Percentiles rank a stretch among this genome's conserved stretches.
Conservation (phyloP, 352 stramenopile genomes). For the Phytophthora quininea region DNA sequence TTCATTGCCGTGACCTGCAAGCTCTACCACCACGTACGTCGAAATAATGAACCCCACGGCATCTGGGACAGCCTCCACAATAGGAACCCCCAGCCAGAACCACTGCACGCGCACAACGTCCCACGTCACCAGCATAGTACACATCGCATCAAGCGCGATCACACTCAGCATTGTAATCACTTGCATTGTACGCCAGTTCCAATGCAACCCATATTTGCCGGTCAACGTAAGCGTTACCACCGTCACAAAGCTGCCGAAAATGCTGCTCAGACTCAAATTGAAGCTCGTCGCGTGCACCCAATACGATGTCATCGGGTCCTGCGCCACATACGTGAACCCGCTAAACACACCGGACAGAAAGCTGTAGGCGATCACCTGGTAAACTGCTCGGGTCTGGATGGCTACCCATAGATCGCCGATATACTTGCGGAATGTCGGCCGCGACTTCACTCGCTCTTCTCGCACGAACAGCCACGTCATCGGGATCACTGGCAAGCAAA, state of each 20-base stretch:
- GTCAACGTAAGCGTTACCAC: constrained; percentile 49
- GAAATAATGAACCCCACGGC: constrained; percentile 61
- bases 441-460: constrained; percentile 44
- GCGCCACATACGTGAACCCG: constrained; percentile 52
- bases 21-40: constrained; percentile 60
- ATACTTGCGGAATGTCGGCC: constrained; percentile 42
- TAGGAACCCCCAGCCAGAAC: constrained; percentile 59
- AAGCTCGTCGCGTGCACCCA: constrained; percentile 58
- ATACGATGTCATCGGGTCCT: constrained; percentile 56
- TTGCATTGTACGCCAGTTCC: constrained; percentile 60
- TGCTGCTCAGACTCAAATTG: constrained; percentile 50
- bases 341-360: constrained; percentile 49
- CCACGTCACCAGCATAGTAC: constrained; percentile 63
- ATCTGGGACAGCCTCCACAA: constrained; percentile 50
- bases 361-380: constrained; percentile 59
- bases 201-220: constrained; percentile 54
- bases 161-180: constrained; percentile 49
- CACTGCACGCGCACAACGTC: constrained; percentile 56
- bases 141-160: constrained; percentile 49
- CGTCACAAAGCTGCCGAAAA: constrained; percentile 47
- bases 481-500: constrained; percentile 48
- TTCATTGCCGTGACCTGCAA: constrained; percentile 61
- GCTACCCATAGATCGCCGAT: constrained; percentile 46
- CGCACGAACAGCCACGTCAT: constrained; percentile 58
- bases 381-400: constrained; percentile 56